A percentile compares a stretch with the other conserved stretches of the same genome.
Conservation (phyloP, 306 rosid genomes). For the Corylus avellana region DNA sequence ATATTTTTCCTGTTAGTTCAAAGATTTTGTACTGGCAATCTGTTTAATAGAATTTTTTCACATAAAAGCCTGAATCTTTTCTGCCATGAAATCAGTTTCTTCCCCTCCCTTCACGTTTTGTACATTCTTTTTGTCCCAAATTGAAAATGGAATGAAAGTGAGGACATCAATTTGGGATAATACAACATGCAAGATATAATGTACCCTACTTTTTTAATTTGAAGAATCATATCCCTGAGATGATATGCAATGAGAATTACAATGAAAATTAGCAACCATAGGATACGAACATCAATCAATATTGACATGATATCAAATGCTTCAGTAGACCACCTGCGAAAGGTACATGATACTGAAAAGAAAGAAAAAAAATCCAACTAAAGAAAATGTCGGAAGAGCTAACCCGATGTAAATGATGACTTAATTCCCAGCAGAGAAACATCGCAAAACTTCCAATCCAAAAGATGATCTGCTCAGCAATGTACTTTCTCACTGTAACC, state of each 20-base stretch:
- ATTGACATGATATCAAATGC: conserved; percentile 2
- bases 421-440: conserved; percentile 82
- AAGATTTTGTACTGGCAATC: background rate
- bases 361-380: conserved; percentile 11
- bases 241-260: background rate
- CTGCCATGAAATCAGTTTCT: background rate
- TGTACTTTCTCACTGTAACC: conserved; percentile 36
- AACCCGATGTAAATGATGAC: conserved; percentile 83
- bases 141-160: background rate
- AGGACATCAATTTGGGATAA: background rate
- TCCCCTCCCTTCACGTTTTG: background rate
- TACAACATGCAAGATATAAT: conserved; percentile 1
- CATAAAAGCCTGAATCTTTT: background rate
- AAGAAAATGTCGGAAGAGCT: conserved; percentile 29
- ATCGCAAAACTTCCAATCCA: conserved; percentile 60
- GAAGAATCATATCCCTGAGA: background rate
- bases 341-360: conserved; percentile 2
- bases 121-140: background rate
- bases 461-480: conserved; percentile 50
- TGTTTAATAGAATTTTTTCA: background rate
- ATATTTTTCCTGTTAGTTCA: background rate
- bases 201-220: background rate
- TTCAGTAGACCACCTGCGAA: background rate
- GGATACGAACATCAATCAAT: background rate
- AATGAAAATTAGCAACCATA: background rate